Evolutionary conservation across 1,284 basidiomycete genomes (phyloP).

Genomic region (Leucoagaricus sp.): DNA sequence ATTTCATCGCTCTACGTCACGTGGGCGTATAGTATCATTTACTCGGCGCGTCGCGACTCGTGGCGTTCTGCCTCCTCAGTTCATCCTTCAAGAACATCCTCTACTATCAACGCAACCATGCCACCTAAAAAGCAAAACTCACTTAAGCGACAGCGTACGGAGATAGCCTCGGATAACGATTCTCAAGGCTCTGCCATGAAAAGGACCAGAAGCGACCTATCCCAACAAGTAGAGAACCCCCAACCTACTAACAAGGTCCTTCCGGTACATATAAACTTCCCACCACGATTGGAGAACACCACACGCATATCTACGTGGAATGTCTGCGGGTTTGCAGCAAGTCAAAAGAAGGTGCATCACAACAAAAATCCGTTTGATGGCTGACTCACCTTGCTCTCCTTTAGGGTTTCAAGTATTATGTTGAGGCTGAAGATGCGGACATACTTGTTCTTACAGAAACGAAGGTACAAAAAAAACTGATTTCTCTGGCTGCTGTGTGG

Average conservation of each 20-base stretch:
- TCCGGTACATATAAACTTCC: constrained; percentile 63
- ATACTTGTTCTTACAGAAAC: constrained; percentile 82
- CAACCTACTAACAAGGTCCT: constrained; percentile 76
- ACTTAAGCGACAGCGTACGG: constrained; percentile 15
- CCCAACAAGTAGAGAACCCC: constrained; percentile 25
- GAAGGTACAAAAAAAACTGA: constrained; percentile 48
- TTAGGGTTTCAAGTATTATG: constrained; percentile 78
- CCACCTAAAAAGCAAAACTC: constrained; percentile 18
- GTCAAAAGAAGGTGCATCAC: constrained; percentile 65
- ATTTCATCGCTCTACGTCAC: not conserved
- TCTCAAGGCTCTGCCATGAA: not conserved
- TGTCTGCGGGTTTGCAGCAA: constrained; percentile 68
- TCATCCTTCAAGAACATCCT: not conserved
- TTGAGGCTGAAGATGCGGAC: constrained; percentile 83
- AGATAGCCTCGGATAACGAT: not conserved
- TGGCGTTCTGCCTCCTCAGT: not conserved
- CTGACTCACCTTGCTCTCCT: not conserved
- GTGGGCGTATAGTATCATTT: not conserved
- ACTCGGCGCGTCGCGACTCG: not conserved
- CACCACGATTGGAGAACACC: constrained; percentile 46
- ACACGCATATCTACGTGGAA: constrained; percentile 76
- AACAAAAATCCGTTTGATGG: not conserved
- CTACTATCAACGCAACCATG: not conserved
- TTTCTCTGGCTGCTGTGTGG: not conserved
- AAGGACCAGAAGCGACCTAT: constrained; percentile 9